Conservation (phyloP, 2,329 filamentous ascomycete species). For the Neopestalotiopsis sp. region DNA sequence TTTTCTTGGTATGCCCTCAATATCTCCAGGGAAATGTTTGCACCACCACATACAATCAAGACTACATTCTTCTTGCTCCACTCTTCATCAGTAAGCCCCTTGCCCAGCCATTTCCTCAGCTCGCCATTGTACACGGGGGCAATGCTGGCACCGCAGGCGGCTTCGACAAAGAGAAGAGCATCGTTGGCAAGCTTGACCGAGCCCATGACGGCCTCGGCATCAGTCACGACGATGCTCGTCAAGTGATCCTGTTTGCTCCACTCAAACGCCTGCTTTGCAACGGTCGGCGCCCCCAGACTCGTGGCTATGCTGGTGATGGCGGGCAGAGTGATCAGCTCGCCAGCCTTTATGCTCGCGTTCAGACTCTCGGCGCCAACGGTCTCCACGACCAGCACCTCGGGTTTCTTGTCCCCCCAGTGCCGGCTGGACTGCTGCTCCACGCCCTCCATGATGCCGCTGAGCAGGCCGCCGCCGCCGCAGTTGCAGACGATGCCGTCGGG, state of each 20-base stretch:
- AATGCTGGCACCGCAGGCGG: slow-evolving; percentile 82
- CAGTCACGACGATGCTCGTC: slow-evolving; percentile 67
- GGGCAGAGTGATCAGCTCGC: slow-evolving; percentile 65
- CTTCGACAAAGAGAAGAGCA: slow-evolving; percentile 80
- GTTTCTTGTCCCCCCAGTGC: slow-evolving; percentile 41
- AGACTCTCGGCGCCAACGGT: slow-evolving; percentile 77
- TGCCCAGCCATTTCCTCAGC: slow-evolving; percentile 65
- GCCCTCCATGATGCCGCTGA: slow-evolving; percentile 78
- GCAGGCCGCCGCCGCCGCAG: slow-evolving; percentile 80
- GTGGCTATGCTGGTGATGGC: slow-evolving; percentile 79
- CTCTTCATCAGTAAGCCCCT: slow-evolving; percentile 58
- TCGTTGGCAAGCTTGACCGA: slow-evolving; percentile 82
- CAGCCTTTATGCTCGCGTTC: slow-evolving; percentile 62
- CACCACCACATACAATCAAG: slow-evolving; percentile 83
- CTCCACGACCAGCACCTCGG: slow-evolving; percentile 74
- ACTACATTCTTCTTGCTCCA: slow-evolving; percentile 76
- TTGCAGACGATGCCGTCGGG: slow-evolving; percentile 74
- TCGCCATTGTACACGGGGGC: slow-evolving; percentile 70
- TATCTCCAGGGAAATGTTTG: slow-evolving; percentile 67
- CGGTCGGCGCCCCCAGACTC: slow-evolving; percentile 74
- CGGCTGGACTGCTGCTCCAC: slow-evolving; percentile 52
- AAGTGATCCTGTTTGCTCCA: slow-evolving; percentile 55
- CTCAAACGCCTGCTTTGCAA: slow-evolving; percentile 71
- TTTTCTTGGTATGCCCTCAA: slow-evolving; percentile 62
- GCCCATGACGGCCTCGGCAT: slow-evolving; percentile 80